Conservation (phyloP, 129 eudicot species). For the Flaveria sonorensis region DNA sequence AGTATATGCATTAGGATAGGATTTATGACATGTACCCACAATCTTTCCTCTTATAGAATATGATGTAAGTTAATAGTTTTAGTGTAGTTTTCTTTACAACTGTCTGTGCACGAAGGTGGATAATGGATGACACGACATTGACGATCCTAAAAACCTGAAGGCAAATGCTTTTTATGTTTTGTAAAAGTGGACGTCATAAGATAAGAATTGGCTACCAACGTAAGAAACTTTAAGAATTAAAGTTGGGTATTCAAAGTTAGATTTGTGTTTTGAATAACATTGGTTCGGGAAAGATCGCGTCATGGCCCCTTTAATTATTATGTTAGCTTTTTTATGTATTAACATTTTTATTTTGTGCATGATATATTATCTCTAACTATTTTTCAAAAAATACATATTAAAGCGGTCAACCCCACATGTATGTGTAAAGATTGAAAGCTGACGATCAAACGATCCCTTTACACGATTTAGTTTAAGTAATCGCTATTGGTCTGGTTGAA, state of each 20-base stretch:
- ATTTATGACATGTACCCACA: neutral
- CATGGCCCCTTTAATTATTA: neutral
- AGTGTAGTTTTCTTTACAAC: neutral
- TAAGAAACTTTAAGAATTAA: neutral
- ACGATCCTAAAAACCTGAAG: neutral
- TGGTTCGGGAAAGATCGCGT: neutral
- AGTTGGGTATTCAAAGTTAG: neutral
- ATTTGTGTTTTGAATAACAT: neutral
- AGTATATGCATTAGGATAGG: neutral
- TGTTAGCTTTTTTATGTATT: too few species aligned
- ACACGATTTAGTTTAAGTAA: neutral
- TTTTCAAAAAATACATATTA: too few species aligned
- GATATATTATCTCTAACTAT: neutral
- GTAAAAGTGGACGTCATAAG: too few species aligned
- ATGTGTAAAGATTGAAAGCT: neutral
- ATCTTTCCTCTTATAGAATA: neutral
- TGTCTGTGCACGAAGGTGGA: neutral
- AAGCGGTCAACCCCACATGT: neutral
- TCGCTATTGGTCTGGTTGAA: neutral
- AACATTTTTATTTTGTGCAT: too few species aligned
- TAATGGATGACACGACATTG: neutral
- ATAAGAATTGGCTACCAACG: too few species aligned
- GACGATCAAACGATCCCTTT: neutral
- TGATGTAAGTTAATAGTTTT: neutral
- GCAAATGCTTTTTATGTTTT: neutral